These are phyloP conservation scores for Aschersonia sp. DNA, from an alignment of 2,329 filamentous ascomycete genomes.

Conservation along the genomic window DNA sequence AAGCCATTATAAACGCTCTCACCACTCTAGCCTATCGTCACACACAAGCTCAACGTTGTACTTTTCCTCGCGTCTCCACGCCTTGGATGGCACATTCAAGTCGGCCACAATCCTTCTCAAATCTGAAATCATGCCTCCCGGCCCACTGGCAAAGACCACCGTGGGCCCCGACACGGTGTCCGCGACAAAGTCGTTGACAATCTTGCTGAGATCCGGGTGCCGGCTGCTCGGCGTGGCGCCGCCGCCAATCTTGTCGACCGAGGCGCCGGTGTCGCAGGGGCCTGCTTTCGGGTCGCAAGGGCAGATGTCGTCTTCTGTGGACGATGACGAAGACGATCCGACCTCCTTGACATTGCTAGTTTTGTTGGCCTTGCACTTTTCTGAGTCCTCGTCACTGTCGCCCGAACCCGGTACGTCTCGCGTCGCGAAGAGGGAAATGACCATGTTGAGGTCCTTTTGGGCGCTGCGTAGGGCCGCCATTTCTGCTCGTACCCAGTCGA, in stretches of 20 bases:
- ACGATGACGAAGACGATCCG: constrained; percentile 13
- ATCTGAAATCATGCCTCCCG: constrained; percentile 43
- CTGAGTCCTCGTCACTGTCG: constrained; percentile 7
- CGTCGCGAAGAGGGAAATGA: constrained; percentile 44
- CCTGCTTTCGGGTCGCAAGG: constrained; percentile 8
- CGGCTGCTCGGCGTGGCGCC: constrained; percentile 14
- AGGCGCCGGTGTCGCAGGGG: constrained; percentile 7
- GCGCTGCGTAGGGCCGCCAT: constrained; percentile 29
- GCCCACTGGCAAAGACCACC: constrained; percentile 45
- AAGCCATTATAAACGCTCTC: background rate
- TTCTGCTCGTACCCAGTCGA: constrained; percentile 44
- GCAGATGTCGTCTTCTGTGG: constrained; percentile 12
- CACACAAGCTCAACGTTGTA: constrained; percentile 41
- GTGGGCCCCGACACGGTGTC: constrained; percentile 32
- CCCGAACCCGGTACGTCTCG: constrained; percentile 22
- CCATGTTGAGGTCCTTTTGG: constrained; percentile 24
- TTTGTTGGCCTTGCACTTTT: background rate
- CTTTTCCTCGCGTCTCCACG: constrained; percentile 42
- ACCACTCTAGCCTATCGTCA: constrained; percentile 45
- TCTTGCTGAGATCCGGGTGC: constrained; percentile 28
- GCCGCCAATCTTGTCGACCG: constrained; percentile 15
- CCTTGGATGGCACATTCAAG: constrained; percentile 34
- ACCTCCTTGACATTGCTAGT: constrained; percentile 9
- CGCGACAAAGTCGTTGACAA: constrained; percentile 34
- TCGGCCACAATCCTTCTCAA: constrained; percentile 36